Conservation (phyloP, 352 stramenopile genomes). For the Aphanomyces invadans region DNA sequence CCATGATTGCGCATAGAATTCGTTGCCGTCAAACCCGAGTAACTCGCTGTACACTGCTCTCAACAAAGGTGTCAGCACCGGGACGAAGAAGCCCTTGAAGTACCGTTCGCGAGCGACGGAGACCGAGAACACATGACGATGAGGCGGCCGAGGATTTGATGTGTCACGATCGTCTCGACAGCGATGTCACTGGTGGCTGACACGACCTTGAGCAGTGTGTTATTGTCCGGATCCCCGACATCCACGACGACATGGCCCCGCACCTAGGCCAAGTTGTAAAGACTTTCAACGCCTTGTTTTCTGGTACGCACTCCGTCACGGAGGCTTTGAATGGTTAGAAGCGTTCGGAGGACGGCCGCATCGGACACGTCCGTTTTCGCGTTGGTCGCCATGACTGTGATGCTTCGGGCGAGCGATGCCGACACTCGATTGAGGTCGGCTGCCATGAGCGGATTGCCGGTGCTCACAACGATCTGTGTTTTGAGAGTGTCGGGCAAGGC, state of each 20-base stretch:
- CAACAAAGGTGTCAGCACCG: background rate
- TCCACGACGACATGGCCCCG: conserved; percentile 1
- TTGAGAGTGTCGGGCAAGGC: background rate
- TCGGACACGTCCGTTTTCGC: background rate
- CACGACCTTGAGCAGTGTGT: conserved; percentile 3
- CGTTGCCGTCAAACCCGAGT: background rate
- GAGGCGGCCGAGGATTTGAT: conserved; percentile 8
- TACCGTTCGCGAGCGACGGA: conserved; percentile 1
- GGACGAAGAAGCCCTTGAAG: background rate
- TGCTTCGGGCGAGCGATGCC: background rate
- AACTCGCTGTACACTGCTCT: conserved; percentile 5
- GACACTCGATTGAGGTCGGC: conserved; percentile 1
- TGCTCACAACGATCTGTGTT: background rate
- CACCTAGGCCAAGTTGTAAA: too few relatives aligned
- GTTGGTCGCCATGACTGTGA: background rate
- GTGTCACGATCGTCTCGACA: background rate
- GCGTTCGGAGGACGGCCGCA: background rate
- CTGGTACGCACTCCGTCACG: background rate
- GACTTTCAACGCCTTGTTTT: too few relatives aligned
- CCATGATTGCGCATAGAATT: background rate
- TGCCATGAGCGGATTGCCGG: conserved; percentile 7
- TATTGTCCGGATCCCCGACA: conserved; percentile 15
- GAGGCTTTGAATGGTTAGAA: background rate
- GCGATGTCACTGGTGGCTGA: background rate
- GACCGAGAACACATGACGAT: conserved; percentile 3